Evolutionary conservation across 2,329 filamentous ascomycete genomes (phyloP), one percentile per base, ranked within the genome.

Genomic region (Golovinomyces cichoracearum): DNA sequence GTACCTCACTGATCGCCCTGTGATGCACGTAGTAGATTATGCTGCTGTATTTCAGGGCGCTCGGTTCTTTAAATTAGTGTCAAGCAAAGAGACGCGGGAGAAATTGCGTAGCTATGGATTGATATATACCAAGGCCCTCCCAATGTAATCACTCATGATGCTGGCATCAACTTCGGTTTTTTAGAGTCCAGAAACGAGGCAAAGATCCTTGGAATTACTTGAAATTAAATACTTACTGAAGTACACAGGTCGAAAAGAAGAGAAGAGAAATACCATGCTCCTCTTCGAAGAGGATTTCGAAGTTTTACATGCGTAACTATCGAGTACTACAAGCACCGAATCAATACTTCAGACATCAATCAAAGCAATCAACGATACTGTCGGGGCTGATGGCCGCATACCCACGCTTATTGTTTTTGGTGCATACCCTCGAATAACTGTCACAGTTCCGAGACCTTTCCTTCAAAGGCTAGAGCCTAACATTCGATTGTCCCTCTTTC

Each of bases 61-160:
- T 13, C 42, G 48, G 50, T 51, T 13, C n/a, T 26, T 51, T 27
- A n/a, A 42, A 37, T 19, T 15, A 15, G 7, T 46, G 6, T 23
- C 17, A 22, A 22, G 22, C 15, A 45, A 35, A 25, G 17, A 47
- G 15, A 45, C 29, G 5, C 50, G 45, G 27, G 38, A 51, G 15
- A 25, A n/a, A 12, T 33, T 52, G 27, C 17, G 50, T 1, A 26
- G 7, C 44, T 37, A 21, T 52, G 41, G 47, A 50, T 50, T 10
- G 35, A 52, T 26, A 52, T 33, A 13, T 52, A 52, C 27, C 27
- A 40, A 31, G 38, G 50, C 7, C 50, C 48, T 2, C 48, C 45
- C n/a, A 27, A 46, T 33, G 25, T 31, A 17, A 35, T 46, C n/a
- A 33, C 26, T 9, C 25, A 33, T 35, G 37, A 48, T 42, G 22